Evolutionary conservation across 2,329 filamentous ascomycete genomes (phyloP).

Genomic region (Fusarium abutilonis): DNA sequence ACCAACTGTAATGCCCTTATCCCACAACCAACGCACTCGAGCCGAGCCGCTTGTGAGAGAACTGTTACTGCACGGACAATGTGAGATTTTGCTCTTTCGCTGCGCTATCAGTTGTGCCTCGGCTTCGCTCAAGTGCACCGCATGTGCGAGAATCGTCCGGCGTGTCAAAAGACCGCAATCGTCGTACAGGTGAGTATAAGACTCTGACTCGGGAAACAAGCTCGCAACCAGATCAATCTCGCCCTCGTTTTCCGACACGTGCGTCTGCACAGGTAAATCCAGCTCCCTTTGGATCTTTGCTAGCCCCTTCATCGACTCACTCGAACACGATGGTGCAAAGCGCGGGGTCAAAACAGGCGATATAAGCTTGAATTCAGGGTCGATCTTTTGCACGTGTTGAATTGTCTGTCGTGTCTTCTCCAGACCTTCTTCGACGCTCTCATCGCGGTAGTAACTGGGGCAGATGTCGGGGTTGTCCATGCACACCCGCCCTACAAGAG

Average conservation of each 20-base stretch:
- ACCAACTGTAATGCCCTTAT: constrained; percentile 80
- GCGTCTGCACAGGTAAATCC: constrained; percentile 81
- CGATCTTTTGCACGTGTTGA: constrained; percentile 71
- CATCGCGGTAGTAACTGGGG: constrained; percentile 83
- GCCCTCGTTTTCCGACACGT: constrained; percentile 82
- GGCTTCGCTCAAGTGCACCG: constrained; percentile 74
- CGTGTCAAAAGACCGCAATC: constrained; percentile 71
- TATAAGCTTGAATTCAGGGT: constrained; percentile 72
- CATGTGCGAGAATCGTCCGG: constrained; percentile 86
- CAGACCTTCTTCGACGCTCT: constrained; percentile 66
- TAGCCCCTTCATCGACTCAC: constrained; percentile 69
- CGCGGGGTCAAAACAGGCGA: constrained; percentile 81
- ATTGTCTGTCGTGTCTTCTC: constrained; percentile 68
- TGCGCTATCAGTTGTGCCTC: constrained; percentile 73
- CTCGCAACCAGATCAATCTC: constrained; percentile 77
- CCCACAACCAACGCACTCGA: constrained; percentile 77
- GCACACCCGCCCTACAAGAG: constrained; percentile 92
- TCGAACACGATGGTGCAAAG: constrained; percentile 72
- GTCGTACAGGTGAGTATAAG: constrained; percentile 86
- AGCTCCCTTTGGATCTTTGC: constrained; percentile 71
- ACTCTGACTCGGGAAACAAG: constrained; percentile 71
- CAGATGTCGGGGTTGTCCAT: constrained; percentile 79
- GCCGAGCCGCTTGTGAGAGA: constrained; percentile 83
- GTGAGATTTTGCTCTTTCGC: constrained; percentile 74
- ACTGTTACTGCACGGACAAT: constrained; percentile 89